Conservation (phyloP, 108 stramenopile species). For the Mediolabrus comicus region DNA sequence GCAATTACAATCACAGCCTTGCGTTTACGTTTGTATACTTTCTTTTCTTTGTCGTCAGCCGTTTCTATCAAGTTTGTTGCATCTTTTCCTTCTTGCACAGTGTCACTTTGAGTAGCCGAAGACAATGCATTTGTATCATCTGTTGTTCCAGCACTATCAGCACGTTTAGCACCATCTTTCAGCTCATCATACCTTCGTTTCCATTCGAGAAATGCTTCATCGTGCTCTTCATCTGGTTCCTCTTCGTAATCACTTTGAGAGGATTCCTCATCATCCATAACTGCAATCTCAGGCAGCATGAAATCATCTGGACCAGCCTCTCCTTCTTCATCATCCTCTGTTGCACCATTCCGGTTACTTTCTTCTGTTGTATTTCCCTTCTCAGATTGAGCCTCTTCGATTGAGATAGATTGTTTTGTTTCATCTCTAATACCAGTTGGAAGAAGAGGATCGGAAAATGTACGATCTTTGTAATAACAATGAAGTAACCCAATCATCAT, state of each 20-base stretch:
- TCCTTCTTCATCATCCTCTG: constrained; percentile 3
- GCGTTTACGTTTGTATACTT: constrained; percentile 24
- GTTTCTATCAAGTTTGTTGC: background rate
- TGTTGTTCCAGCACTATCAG: background rate
- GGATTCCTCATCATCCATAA: constrained; percentile 35
- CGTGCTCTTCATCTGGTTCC: constrained; percentile 35
- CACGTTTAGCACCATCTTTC: background rate
- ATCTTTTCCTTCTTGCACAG: background rate
- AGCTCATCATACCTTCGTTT: constrained; percentile 21
- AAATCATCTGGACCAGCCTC: constrained; percentile 33
- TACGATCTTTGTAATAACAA: constrained; percentile 69
- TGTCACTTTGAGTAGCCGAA: background rate
- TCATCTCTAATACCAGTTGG: background rate
- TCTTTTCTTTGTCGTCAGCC: background rate
- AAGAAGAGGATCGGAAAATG: constrained; percentile 73
- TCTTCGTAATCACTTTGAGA: constrained; percentile 22
- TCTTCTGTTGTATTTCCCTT: background rate
- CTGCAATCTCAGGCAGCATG: constrained; percentile 8
- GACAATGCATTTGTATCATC: background rate
- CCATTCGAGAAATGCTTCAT: constrained; percentile 33
- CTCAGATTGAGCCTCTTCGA: background rate
- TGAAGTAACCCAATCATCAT: constrained; percentile 37
- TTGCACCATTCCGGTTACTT: background rate
- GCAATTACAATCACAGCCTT: constrained; percentile 66
- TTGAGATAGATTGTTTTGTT: background rate